Evolutionary conservation across 169 alveolate species (phyloP).

Genomic region (Cryptosporidium tyzzeri): DNA sequence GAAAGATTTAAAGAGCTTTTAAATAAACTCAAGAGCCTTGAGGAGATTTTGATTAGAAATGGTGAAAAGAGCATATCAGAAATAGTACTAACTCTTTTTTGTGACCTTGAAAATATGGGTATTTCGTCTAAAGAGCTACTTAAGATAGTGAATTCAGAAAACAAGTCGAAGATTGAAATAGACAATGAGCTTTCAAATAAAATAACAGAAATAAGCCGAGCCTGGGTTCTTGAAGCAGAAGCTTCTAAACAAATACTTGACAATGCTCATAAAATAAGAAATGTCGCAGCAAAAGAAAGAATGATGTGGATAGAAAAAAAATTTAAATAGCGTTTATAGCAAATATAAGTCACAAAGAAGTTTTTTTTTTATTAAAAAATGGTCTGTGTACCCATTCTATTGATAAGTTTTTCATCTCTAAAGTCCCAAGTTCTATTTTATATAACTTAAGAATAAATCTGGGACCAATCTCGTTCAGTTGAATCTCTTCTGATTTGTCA

Average conservation of each 20-base stretch:
- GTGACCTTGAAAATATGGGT: conserved; percentile 15
- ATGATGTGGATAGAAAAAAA: conserved; percentile 49
- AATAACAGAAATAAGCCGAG: conserved; percentile 31
- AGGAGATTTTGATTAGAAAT: conserved; percentile 26
- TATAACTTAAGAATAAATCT: conserved; percentile 94
- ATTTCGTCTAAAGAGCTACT: neutral
- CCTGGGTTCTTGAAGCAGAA: conserved; percentile 69
- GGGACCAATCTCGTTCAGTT: conserved; percentile 94
- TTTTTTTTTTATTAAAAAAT: conserved; percentile 93
- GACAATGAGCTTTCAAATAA: conserved; percentile 16
- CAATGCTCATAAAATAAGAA: conserved; percentile 62
- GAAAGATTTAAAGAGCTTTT: conserved; percentile 32
- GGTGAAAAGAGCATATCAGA: conserved; percentile 39
- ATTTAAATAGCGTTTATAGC: neutral
- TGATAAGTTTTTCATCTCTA: conserved; percentile 96
- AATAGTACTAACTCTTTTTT: neutral
- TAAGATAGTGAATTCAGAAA: neutral
- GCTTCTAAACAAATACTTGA: conserved; percentile 50
- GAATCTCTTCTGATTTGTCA: conserved; percentile 86
- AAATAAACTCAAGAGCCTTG: conserved; percentile 11
- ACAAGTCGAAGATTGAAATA: conserved; percentile 1
- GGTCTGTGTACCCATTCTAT: conserved; percentile 98
- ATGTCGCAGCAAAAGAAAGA: conserved; percentile 47
- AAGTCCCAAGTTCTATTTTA: conserved; percentile 96
- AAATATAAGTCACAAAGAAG: conserved; percentile 38